Conservation (phyloP, 768 basidiomycete species). For the Cystofilobasidium capitatum region DNA sequence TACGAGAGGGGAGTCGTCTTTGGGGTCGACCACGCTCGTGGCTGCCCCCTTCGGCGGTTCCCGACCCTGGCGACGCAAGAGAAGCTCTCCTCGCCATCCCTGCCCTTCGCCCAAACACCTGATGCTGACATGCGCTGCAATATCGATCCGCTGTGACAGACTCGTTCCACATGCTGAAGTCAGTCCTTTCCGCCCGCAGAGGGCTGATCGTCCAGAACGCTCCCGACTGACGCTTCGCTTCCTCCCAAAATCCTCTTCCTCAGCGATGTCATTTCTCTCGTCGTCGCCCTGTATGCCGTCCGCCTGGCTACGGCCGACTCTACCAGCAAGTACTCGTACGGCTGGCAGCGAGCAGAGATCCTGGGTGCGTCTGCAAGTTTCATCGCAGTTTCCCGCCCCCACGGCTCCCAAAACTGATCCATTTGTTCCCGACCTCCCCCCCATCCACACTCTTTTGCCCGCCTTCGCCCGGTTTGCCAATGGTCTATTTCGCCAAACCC, state of each 20-base stretch:
- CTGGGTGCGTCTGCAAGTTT: slow-evolving; percentile 43
- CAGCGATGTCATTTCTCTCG: slow-evolving; percentile 91
- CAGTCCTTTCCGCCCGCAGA: slow-evolving; percentile 31
- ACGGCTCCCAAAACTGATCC: no score
- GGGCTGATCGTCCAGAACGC: neutral
- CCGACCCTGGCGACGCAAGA: neutral
- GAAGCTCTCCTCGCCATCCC: neutral
- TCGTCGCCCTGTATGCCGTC: slow-evolving; percentile 93
- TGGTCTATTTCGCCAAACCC: neutral
- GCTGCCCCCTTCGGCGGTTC: neutral
- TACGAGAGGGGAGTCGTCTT: neutral
- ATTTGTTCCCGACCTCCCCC: no score
- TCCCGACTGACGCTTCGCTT: neutral
- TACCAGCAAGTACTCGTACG: slow-evolving; percentile 71
- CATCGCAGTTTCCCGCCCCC: no score
- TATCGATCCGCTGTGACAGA: slow-evolving; percentile 4
- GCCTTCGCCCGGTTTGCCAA: neutral
- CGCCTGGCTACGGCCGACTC: slow-evolving; percentile 44
- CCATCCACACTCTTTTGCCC: neutral
- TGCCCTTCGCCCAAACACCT: no score
- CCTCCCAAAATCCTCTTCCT: neutral
- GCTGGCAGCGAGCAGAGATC: slow-evolving; percentile 98
- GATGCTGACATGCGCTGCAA: no score
- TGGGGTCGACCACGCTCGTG: neutral
- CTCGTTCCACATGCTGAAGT: slow-evolving; percentile 96